phyloP scores from a whole-genome alignment of 1,284 basidiomycete genomes.

The Moesziomyces sp. region DNA sequence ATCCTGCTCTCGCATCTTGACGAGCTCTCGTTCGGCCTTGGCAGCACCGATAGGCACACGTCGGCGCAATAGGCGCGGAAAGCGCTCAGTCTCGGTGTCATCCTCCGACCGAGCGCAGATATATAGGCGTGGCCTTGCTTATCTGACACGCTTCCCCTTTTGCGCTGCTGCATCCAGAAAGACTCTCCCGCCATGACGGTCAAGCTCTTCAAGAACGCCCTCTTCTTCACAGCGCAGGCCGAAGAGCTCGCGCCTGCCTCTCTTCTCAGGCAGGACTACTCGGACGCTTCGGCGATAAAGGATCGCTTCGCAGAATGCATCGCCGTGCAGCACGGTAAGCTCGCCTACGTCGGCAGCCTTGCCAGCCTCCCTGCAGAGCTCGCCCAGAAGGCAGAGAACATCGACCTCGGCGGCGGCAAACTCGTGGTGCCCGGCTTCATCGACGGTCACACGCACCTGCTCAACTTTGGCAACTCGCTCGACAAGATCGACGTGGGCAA shows the following conservation, averaged over 20 bases:
- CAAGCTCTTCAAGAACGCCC: slow-evolving; percentile 38
- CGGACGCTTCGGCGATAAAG: slow-evolving; percentile 11
- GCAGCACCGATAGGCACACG: too few species aligned
- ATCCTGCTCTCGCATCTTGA: too few species aligned
- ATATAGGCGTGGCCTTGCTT: neutral
- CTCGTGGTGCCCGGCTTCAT: slow-evolving; percentile 50
- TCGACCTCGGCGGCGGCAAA: slow-evolving; percentile 35
- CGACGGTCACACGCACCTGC: slow-evolving; percentile 46
- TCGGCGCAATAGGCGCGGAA: slow-evolving; percentile 1
- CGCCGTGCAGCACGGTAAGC: slow-evolving; percentile 22
- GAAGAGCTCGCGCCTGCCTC: slow-evolving; percentile 27
- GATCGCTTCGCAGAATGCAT: slow-evolving; percentile 40
- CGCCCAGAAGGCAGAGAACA: slow-evolving; percentile 2
- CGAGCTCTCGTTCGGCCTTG: too few species aligned
- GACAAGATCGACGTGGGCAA: slow-evolving; percentile 44
- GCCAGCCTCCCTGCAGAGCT: slow-evolving; percentile 9
- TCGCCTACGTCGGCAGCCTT: slow-evolving; percentile 31
- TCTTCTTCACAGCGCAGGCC: slow-evolving; percentile 43
- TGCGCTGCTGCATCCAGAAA: neutral
- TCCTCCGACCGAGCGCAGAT: neutral
- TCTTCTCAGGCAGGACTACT: slow-evolving; percentile 31
- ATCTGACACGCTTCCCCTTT: neutral
- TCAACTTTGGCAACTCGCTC: slow-evolving; percentile 44
- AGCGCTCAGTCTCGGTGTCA: slow-evolving; percentile 7
- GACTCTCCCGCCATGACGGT: slow-evolving; percentile 7